Evolutionary conservation across 2,329 filamentous ascomycete species (phyloP), one percentile per base, ranked within the genome.

Genomic region (Dactylellina parvicollis): DNA sequence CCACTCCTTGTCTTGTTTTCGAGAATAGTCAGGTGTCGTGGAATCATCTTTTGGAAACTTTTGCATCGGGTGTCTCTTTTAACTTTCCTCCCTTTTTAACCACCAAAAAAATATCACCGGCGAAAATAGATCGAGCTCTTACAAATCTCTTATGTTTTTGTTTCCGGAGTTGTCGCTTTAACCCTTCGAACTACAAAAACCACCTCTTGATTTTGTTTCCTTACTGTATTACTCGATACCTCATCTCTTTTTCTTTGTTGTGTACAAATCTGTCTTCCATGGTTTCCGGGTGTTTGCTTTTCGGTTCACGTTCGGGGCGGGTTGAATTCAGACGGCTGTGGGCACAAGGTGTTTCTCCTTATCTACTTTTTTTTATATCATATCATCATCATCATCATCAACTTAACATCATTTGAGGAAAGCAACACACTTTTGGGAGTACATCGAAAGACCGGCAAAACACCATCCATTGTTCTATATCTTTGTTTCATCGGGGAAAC

Each of bases 401-500:
- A 32, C 24, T 38, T 40, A 16, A 14, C 34, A 49, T 49, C 54
- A 26, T 61, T 36, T 32, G 34, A 64, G 24, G 34, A 30, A 42
- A 18, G 34, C 26, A 42, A 54, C 34, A 38, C 1, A 40, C 10
- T 26, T 47, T 32, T 46, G 57, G 67, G 57, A 64, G 66, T 71
- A 57, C 26, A 26, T 66, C 61, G 50, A 55, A 49, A 47, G 40
- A 56, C 54, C 50, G 50, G 44, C 36, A 44, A 49, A 38, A 24
- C 34, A 38, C 16, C 34, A 38, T 38, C 55, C 32, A 60, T 24
- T 24, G 50, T 55, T 52, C 30, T 60, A 36, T 57, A 57, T 28
- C 30, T 69, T 20, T 76, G 66, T 75, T 60, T 74, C 57, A 59
- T 76, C 75, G 73, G 69, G 70, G 49, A 66, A 44, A 75, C 74